Percentiles rank a stretch among this genome's conserved stretches.
These are phyloP conservation scores for Cochlearia excelsa DNA, from an alignment of 345 rosid species.

Conservation along the genomic window DNA sequence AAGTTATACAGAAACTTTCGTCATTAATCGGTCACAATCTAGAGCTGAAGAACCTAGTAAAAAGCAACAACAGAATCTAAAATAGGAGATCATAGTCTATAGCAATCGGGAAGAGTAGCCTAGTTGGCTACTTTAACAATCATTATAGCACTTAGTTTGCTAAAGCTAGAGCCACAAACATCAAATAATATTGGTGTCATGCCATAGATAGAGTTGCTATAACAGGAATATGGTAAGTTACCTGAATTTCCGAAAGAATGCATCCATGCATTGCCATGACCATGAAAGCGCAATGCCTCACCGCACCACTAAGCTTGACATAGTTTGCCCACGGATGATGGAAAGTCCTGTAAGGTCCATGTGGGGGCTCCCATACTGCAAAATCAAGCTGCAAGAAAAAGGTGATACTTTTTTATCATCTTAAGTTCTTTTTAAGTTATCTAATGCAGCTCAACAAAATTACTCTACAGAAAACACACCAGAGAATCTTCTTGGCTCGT, in stretches of 20 bases:
- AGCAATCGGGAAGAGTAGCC: background rate
- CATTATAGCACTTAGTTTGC: constrained; percentile 9
- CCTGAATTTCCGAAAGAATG: constrained; percentile 90
- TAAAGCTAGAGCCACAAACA: constrained; percentile 5
- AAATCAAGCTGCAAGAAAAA: constrained; percentile 52
- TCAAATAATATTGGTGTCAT: background rate
- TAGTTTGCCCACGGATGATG: constrained; percentile 78
- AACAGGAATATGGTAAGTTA: constrained; percentile 16
- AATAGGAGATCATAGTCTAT: background rate
- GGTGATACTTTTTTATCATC: constrained; percentile 1
- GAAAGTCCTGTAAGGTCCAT: constrained; percentile 70
- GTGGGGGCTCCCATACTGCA: constrained; percentile 94
- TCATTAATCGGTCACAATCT: constrained; percentile 2
- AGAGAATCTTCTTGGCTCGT: constrained; percentile 80
- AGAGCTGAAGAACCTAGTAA: background rate
- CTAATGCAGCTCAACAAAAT: background rate
- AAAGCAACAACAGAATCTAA: too few species aligned
- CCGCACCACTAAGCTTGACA: constrained; percentile 73
- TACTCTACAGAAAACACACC: constrained; percentile 36
- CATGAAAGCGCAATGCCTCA: constrained; percentile 91
- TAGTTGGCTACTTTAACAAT: background rate
- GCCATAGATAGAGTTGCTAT: constrained; percentile 1
- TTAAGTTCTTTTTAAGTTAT: background rate
- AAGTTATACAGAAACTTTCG: background rate
- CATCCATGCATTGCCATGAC: constrained; percentile 98